phyloP scores from a whole-genome alignment of 805 yeast genomes.

The Candida endomychidarum region DNA sequence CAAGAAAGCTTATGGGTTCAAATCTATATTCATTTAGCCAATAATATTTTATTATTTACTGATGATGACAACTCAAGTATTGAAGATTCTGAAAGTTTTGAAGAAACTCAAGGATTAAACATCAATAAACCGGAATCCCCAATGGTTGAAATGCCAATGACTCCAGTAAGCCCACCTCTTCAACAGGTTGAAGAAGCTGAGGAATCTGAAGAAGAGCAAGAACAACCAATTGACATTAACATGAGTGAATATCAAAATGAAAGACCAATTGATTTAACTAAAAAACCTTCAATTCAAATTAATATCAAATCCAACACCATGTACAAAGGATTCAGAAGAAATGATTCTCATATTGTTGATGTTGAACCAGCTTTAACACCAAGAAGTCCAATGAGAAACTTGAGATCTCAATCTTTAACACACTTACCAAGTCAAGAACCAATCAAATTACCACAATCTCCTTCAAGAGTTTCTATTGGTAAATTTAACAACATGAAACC shows the following conservation, averaged over 20 bases:
- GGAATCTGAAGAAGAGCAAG: constrained; percentile 5
- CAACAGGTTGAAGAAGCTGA: constrained; percentile 17
- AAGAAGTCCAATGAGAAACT: constrained; percentile 24
- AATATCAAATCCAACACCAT: constrained; percentile 21
- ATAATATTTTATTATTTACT: constrained; percentile 29
- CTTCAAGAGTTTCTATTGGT: constrained; percentile 8
- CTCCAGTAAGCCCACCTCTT: constrained; percentile 17
- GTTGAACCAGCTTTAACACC: constrained; percentile 26
- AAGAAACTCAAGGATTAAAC: constrained; percentile 29
- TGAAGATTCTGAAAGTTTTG: constrained; percentile 19
- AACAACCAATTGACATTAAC: constrained; percentile 1
- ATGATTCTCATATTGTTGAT: constrained; percentile 18
- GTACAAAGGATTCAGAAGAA: constrained; percentile 45
- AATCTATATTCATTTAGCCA: constrained; percentile 41
- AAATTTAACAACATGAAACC: constrained; percentile 18
- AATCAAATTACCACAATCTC: constrained; percentile 5
- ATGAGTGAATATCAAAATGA: constrained; percentile 8
- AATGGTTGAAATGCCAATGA: constrained; percentile 13
- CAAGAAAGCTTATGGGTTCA: constrained; percentile 42
- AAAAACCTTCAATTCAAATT: constrained; percentile 15
- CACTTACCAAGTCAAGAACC: constrained; percentile 7
- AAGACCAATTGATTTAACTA: constrained; percentile 14
- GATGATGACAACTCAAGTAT: constrained; percentile 19
- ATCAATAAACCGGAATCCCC: constrained; percentile 14
- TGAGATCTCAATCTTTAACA: constrained; percentile 11